Evolutionary conservation across 768 basidiomycete genomes (phyloP), one percentile per base, ranked within the genome.

Genomic region (Phylloporus sp.): DNA sequence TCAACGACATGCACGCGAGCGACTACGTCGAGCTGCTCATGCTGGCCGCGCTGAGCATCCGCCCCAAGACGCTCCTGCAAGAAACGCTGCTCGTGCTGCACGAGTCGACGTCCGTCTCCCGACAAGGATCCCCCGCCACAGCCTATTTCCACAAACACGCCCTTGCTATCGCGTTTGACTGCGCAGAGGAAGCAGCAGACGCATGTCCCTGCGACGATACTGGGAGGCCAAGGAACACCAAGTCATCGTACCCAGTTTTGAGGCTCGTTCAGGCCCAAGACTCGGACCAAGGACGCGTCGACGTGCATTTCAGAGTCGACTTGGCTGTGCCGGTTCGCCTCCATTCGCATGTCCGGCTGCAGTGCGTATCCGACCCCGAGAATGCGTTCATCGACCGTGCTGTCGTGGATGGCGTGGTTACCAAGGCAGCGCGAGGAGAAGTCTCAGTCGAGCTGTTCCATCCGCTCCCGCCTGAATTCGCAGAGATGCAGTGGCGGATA

Each of bases 191-290:
- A 58, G 85, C 84, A 6, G 77, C 77, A 2, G 82, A 85, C 52
- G 76, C 78, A 57, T 86, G 83, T 61, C 84, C 84, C 8, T 85
- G 84, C 49, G 78, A 84, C 53, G 81, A 84, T n/a, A 69, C 74
- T 13, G 84, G 85, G 3, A 70, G 72, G 45, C 79, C 80, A 5
- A 72, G 67, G 52, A 73, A 67, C 44, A 62, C 71, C 0, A 72
- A 74, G 36, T 73, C 76, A 35, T 73, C 76, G 36, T 62, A 72
- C 35, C 65, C 71, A 1, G 60, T 65, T 24, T 29, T 54, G 32
- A 60, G 56, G 38, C 55, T 65, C 16, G 40, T 65, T 13, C 55
- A 29, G 13, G 36, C 24, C 10, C 71, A 71, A 29, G 68, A 34
- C 7, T 16, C 32, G 16, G 52, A 76, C 20, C 57, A 64, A 3